Evolutionary conservation across 495 filamentous ascomycete genomes (phyloP), one percentile per base, ranked within the genome.

Genomic region (Aspergillus funiculosus): DNA sequence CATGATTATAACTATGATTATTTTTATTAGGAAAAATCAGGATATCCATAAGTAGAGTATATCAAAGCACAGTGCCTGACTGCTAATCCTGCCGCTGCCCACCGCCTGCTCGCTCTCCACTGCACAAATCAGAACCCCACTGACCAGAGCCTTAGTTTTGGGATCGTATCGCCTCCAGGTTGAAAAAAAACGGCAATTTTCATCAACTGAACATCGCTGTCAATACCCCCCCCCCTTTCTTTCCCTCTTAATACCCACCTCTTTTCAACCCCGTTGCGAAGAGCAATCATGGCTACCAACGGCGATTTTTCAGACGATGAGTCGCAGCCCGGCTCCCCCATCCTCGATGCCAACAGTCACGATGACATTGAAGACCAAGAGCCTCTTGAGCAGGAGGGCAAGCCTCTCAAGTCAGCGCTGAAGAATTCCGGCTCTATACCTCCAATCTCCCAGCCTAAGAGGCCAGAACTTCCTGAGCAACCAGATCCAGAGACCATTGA

Each of bases 401-500:
- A 77, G 69, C 75, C 77, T 47, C 40, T 67, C 47, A 85, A 83
- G 66, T 82, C 83, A 11, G 73, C 81, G 6, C 68, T 87, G 65
- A 87, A 86, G 71, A 82, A 81, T 63, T 58, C 71, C n/a, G 52
- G 59, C 59, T 52, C 37, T 11, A 52, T 63, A 13, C 59, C 70
- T 45, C 64, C 71, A 27, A 43, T 67, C 14, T 63, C 71, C 25
- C 68, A 77, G 54, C 58, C 67, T 19, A 63, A 66, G 56, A 66
- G 75, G 50, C 78, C 79, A 53, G 73, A 73, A 50, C 83, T 95
- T 11, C 92, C 92, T 41, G 82, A 86, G 36, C 92, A 98, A 68
- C 92, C 92, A 28, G 83, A 98, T 51, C 88, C 92, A 53, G 76
- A 81, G 54, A 81, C 85, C 48, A 73, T 98, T 49, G 88, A 95